These are phyloP conservation scores for Coemansia umbellata DNA, from an alignment of 192 early-diverging fungal species.

Conservation along the genomic window DNA sequence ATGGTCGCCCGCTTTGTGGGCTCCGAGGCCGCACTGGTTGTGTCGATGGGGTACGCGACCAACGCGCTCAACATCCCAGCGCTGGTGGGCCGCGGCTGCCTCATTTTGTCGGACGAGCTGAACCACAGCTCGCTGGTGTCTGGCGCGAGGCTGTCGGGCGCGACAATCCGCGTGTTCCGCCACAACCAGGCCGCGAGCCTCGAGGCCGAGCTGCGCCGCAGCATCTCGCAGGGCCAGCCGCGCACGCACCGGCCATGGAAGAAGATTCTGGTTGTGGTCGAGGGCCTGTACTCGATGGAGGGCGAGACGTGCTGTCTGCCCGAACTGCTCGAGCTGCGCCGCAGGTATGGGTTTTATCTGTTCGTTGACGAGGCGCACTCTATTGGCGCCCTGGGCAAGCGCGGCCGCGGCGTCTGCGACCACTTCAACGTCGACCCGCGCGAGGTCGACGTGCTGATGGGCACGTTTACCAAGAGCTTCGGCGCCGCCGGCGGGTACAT, in stretches of 20 bases:
- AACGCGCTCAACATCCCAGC: slow-evolving; percentile 93
- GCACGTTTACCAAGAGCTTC: slow-evolving; percentile 97
- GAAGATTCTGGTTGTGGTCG: slow-evolving; percentile 95
- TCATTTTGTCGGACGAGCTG: slow-evolving; percentile 93
- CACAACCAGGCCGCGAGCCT: slow-evolving; percentile 86
- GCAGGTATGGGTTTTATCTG: slow-evolving; percentile 92
- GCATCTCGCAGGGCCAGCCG: slow-evolving; percentile 93
- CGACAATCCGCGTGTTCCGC: slow-evolving; percentile 87
- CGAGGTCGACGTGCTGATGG: slow-evolving; percentile 94
- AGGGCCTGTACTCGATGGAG: slow-evolving; percentile 98
- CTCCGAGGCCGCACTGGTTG: slow-evolving; percentile 77
- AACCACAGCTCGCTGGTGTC: slow-evolving; percentile 95
- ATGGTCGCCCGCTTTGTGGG: slow-evolving; percentile 90
- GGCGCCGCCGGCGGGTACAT: slow-evolving; percentile 97
- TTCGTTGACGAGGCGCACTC: slow-evolving; percentile 98
- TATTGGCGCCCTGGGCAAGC: slow-evolving; percentile 89
- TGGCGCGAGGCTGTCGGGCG: slow-evolving; percentile 89
- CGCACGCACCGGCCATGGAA: slow-evolving; percentile 98
- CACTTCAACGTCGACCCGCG: slow-evolving; percentile 87
- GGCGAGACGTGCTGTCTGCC: slow-evolving; percentile 87
- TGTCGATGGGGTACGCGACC: slow-evolving; percentile 97
- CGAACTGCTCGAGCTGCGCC: slow-evolving; percentile 81
- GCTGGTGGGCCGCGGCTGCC: slow-evolving; percentile 74
- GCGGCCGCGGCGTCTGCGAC: slow-evolving; percentile 94
- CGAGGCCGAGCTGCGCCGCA: slow-evolving; percentile 74